Evolutionary conservation across 2,329 filamentous ascomycete species (phyloP).

Genomic region (Acephala macrosclerotiorum): DNA sequence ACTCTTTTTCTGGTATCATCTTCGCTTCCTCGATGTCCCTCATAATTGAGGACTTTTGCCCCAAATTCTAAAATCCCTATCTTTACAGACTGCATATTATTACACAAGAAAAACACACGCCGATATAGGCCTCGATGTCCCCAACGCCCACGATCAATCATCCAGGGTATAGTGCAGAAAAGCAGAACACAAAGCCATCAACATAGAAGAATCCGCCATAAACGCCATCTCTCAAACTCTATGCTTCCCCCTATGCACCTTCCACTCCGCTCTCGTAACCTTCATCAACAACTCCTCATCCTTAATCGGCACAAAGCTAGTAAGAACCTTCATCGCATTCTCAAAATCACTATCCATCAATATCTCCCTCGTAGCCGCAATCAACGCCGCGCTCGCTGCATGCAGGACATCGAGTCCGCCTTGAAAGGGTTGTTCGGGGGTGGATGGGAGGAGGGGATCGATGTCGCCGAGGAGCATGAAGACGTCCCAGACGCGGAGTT

Average conservation of each 20-base stretch:
- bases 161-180: no score
- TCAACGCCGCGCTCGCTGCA: conserved; percentile 86
- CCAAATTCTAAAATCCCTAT: no score
- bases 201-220: no score
- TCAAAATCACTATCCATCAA: conserved; percentile 95
- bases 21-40: no score
- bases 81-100: no score
- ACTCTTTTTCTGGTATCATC: no score
- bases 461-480: conserved; percentile 92
- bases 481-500: conserved; percentile 96
- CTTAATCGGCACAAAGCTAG: conserved; percentile 91
- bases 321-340: conserved; percentile 96
- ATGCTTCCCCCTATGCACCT: conserved; percentile 59
- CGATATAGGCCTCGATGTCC: no score
- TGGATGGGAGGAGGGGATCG: conserved; percentile 49
- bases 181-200: no score
- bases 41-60: no score
- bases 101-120: no score
- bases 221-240: no score
- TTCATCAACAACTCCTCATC: conserved; percentile 95
- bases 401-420: conserved; percentile 87
- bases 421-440: conserved; percentile 53
- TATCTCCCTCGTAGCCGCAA: conserved; percentile 88
- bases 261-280: conserved; percentile 88
- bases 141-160: no score